Base-by-base conservation (phyloP, 2,329 filamentous ascomycete genomes). In the Beauveria brongniartii region DNA sequence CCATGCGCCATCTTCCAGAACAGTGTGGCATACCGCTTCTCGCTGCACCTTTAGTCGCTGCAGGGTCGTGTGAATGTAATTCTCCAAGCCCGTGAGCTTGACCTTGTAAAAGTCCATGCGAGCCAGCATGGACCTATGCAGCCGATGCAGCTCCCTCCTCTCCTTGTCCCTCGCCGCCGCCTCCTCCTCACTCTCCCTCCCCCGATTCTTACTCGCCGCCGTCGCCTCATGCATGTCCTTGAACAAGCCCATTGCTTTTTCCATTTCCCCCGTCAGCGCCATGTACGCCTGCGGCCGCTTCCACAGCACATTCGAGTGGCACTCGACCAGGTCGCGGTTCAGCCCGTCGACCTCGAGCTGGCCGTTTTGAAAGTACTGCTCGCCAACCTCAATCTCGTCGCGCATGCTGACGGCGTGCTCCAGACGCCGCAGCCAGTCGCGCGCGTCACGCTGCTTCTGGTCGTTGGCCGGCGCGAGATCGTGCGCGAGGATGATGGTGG, bases 271-370 rank as follows among this genome's bases (percentile, higher is more conserved):
- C 57, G 80, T 72, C 57, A 84, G 80, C 58, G 81, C 80, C 68
- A 79, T 71, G 66, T 85, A 87, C 1, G 84, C 82, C 70, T 84
- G 81, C 1, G 84, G 84, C 40, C 83, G 75, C 71, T 85, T 85
- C 83, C 83, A 86, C 64, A 86, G 74, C 34, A 85, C 82, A 66
- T 83, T 82, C 0, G 80, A 78, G 67, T 86, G 82, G 65, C 84
- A 87, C 72, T 87, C 84, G 63, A 86, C 83, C 50, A 87, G 74
- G 67, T 86, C 83, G 30, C 82, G 76, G 68, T 83, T 86, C 69
- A 87, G 77, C 59, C 79, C 78, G 67, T 87, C 83, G 2, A 87
- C 74, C 64, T 86, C 81, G 52, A 86, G 73, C 20, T 78, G 73
- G 8, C 77, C 77, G 47, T 77, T 74, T 59, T 80, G 76, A 63